Conservation (phyloP, 495 filamentous ascomycete species). For the Parmelia sp. region DNA sequence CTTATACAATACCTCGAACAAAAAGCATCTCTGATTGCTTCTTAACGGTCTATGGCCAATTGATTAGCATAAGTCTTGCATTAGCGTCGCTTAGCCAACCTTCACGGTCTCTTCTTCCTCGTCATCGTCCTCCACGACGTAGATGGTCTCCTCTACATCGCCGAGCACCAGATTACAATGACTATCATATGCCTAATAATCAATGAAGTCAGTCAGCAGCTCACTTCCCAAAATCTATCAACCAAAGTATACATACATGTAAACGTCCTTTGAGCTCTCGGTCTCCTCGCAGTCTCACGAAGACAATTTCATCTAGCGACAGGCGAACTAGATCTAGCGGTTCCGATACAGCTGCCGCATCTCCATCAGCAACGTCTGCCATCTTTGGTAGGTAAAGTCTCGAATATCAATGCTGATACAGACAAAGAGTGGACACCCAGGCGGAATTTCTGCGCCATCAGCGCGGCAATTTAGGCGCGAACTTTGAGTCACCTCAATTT, state of each 20-base stretch:
- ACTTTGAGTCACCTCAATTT: conserved; percentile 10
- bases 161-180: conserved; percentile 98
- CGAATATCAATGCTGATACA: background rate
- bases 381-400: conserved; percentile 35
- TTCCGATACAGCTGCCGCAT: conserved; percentile 62
- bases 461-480: conserved; percentile 10
- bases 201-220: conserved; percentile 7
- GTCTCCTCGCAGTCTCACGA: conserved; percentile 93
- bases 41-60: conserved; percentile 65
- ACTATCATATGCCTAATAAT: conserved; percentile 82
- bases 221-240: too few relatives aligned
- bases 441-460: conserved; percentile 11
- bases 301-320: conserved; percentile 89
- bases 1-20: conserved; percentile 66
- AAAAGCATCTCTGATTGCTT: conserved; percentile 99
- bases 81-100: conserved; percentile 30
- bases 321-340: conserved; percentile 93
- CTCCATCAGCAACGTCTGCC: conserved; percentile 66
- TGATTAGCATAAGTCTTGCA: conserved; percentile 27
- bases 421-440: background rate
- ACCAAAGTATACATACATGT: conserved; percentile 59
- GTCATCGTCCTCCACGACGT: conserved; percentile 75
- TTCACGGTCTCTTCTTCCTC: conserved; percentile 69
- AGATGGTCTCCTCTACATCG: conserved; percentile 96
- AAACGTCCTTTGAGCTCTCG: conserved; percentile 90